Evolutionary conservation across 768 basidiomycete species (phyloP), one percentile per base, ranked within the genome.

Genomic region (Leucocoprinus leucothites): DNA sequence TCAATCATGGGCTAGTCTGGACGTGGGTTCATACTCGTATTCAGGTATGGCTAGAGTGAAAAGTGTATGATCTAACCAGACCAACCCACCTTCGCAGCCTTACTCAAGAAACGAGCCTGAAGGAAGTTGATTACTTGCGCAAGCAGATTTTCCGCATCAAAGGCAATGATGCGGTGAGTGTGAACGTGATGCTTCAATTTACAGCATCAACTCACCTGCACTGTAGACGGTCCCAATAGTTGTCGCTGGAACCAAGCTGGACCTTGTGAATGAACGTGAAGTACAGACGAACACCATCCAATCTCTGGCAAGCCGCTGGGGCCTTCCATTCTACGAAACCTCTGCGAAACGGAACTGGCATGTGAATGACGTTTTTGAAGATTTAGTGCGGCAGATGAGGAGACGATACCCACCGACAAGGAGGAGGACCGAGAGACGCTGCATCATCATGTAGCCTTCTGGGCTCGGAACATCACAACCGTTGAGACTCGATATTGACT

Each of bases 281-380:
- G 88, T 94, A 5, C 81, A 82, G 16, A 75, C 78, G 44, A 73
- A 65, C 40, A 82, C 81, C 0, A 87, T 91, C 31, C 81, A 86
- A 63, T 71, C 80, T 9, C 79, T 90, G 9, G 81, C 86, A 18
- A 74, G 68, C 28, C 76, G 76, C 2, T 91, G 90, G 89, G 73
- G 74, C 13, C 71, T 90, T n/a, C 87, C 78, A 9, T 88, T 90
- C 64, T 92, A 87, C 65, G 91, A 93, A 71, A 93, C 91, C 2
- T 91, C 89, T n/a, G 89, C 91, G 9, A 93, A 92, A 68, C 77
- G 82, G 45, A 85, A 91, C 64, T 90, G 87, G 89, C 83, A 92
- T 61, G 78, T 93, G 51, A 71, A 71, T 8, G 88, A 90, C 36
- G 89, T 87, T 16, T 93, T 93, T 65, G 84, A 88, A 61, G 86